These are phyloP conservation scores for Tricharina praecox DNA, from an alignment of 495 filamentous ascomycete species.

Conservation along the genomic window DNA sequence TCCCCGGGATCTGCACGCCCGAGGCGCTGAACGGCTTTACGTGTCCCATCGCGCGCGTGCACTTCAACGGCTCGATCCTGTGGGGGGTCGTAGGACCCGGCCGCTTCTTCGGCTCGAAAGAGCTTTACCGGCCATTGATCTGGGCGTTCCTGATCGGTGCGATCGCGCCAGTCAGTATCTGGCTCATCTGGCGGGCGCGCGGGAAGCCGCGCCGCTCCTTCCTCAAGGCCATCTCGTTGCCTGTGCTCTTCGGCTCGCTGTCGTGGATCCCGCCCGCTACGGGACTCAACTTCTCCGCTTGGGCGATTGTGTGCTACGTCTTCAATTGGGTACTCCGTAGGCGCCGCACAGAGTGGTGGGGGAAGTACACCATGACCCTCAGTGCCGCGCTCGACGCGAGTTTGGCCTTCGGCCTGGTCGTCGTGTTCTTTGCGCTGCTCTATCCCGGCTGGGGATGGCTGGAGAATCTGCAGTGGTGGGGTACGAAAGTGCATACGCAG, in stretches of 20 bases:
- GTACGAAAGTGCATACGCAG: slow-evolving; percentile 50
- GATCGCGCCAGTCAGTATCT: slow-evolving; percentile 48
- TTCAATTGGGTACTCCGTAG: slow-evolving; percentile 62
- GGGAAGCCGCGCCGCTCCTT: slow-evolving; percentile 29
- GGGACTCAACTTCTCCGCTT: slow-evolving; percentile 66
- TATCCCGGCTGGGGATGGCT: slow-evolving; percentile 53
- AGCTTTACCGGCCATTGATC: slow-evolving; percentile 50
- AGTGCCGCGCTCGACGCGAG: slow-evolving; percentile 69
- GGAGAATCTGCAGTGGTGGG: slow-evolving; percentile 55
- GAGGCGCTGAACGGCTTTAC: slow-evolving; percentile 70
- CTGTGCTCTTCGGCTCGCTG: slow-evolving; percentile 54
- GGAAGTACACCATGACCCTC: slow-evolving; percentile 77
- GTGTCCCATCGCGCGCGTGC: slow-evolving; percentile 71
- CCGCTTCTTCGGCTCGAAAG: slow-evolving; percentile 57
- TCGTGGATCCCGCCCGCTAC: slow-evolving; percentile 76
- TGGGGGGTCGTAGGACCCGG: slow-evolving; percentile 73
- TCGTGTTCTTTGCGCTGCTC: slow-evolving; percentile 68
- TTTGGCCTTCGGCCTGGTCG: slow-evolving; percentile 57
- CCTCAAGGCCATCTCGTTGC: slow-evolving; percentile 50
- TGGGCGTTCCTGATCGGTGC: slow-evolving; percentile 69
- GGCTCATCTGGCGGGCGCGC: slow-evolving; percentile 33
- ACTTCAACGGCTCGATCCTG: slow-evolving; percentile 77
- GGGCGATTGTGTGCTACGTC: slow-evolving; percentile 63
- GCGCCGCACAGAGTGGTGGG: slow-evolving; percentile 57
- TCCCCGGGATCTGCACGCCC: slow-evolving; percentile 59